Percentiles rank a stretch among this genome's conserved stretches.
Evolutionary conservation across 139 green algal genomes (phyloP).

Genomic region (Picochlorum costavermella): DNA sequence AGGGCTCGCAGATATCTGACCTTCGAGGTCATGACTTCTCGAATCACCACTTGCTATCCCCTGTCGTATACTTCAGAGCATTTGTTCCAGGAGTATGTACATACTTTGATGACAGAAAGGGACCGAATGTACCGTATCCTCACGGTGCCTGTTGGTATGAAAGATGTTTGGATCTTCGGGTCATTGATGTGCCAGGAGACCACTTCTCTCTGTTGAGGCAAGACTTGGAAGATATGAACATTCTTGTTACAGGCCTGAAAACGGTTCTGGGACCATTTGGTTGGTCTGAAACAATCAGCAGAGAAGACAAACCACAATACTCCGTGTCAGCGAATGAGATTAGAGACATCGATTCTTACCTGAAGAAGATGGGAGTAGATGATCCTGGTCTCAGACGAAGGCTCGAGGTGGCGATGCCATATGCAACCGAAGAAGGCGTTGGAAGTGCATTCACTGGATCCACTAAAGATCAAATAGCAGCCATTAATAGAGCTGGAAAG

Average conservation of each 20-base stretch:
- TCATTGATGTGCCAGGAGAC: conserved; percentile 61
- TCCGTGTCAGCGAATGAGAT: conserved; percentile 37
- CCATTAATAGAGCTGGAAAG: conserved; percentile 14
- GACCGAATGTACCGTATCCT: conserved; percentile 17
- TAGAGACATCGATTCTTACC: conserved; percentile 62
- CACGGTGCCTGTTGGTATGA: conserved; percentile 70
- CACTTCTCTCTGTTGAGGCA: conserved; percentile 77
- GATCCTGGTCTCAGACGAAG: conserved; percentile 28
- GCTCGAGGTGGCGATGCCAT: conserved; percentile 32
- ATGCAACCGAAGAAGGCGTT: conserved; percentile 9
- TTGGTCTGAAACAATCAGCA: conserved; percentile 32
- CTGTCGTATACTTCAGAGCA: conserved; percentile 72
- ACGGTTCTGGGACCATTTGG: conserved; percentile 36
- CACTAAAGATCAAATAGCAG: background rate
- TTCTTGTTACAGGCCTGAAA: conserved; percentile 46
- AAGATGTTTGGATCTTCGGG: conserved; percentile 55
- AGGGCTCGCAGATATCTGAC: conserved; percentile 59
- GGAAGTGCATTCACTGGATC: background rate
- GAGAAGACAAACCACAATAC: conserved; percentile 13
- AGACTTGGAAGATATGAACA: conserved; percentile 43
- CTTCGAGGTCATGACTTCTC: conserved; percentile 60
- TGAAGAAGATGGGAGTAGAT: conserved; percentile 70
- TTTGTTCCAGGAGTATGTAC: conserved; percentile 51
- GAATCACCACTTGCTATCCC: conserved; percentile 11
- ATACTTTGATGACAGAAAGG: conserved; percentile 73